These are phyloP conservation scores for Fagopyrum esculentum DNA, from an alignment of 148 eudicot species.

Conservation along the genomic window DNA sequence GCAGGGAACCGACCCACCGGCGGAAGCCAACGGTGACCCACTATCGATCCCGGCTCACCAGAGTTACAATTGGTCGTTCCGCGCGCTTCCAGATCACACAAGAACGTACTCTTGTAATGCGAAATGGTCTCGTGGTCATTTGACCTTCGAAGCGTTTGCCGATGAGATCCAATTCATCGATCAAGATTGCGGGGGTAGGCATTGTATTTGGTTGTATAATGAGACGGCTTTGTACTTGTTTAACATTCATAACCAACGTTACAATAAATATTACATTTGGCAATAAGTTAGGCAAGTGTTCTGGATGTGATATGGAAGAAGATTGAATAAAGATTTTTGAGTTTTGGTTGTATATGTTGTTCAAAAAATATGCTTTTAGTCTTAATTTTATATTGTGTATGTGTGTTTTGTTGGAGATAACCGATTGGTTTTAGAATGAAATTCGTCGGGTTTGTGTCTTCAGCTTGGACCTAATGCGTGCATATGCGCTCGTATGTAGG, in stretches of 20 bases:
- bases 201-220: slow-evolving; percentile 1
- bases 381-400: too few relatives aligned
- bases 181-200: not conserved
- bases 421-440: too few relatives aligned
- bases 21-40: not conserved
- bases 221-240: not conserved
- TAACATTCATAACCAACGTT: not conserved
- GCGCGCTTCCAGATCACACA: not conserved
- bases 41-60: not conserved
- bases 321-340: too few relatives aligned
- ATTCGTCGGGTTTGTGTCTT: too few relatives aligned
- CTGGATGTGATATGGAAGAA: too few relatives aligned
- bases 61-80: slow-evolving; percentile 9
- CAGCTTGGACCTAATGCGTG: too few relatives aligned
- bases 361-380: too few relatives aligned
- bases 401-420: too few relatives aligned
- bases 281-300: too few relatives aligned
- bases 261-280: not conserved
- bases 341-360: too few relatives aligned
- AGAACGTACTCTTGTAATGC: not conserved
- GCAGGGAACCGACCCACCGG: not conserved
- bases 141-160: not conserved
- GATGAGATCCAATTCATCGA: not conserved
- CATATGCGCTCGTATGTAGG: too few relatives aligned
- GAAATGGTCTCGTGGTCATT: not conserved